Evolutionary conservation across 495 filamentous ascomycete genomes (phyloP).

Genomic region (Penicillium herquei): DNA sequence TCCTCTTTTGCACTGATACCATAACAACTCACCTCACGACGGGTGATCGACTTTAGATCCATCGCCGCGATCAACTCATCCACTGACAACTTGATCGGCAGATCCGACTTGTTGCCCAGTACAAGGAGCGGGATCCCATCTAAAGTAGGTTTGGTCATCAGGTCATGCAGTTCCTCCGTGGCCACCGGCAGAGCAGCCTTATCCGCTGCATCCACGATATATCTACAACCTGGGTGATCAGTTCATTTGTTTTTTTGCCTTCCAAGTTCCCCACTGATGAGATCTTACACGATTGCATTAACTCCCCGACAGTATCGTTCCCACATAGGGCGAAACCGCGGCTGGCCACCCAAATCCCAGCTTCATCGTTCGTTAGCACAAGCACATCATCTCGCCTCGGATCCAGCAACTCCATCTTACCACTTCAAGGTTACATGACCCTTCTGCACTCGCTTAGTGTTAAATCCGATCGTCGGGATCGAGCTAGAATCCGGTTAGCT

Average conservation of each 20-base stretch:
- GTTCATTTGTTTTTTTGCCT: neutral
- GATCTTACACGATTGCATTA: conserved; percentile 86
- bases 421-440: conserved; percentile 99
- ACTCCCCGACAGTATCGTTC: conserved; percentile 97
- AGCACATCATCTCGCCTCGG: too few relatives aligned
- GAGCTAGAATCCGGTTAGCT: conserved; percentile 65
- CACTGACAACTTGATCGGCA: conserved; percentile 81
- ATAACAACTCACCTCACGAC: conserved; percentile 97
- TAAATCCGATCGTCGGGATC: conserved; percentile 97
- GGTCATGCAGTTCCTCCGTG: conserved; percentile 83
- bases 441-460: conserved; percentile 97
- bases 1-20: conserved; percentile 98
- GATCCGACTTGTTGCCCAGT: conserved; percentile 95
- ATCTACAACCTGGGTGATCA: conserved; percentile 44
- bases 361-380: conserved; percentile 38
- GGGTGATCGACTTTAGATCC: conserved; percentile 83
- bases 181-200: conserved; percentile 77
- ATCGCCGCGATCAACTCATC: conserved; percentile 93
- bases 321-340: conserved; percentile 98
- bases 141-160: conserved; percentile 81
- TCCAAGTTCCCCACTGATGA: neutral
- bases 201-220: conserved; percentile 94
- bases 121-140: conserved; percentile 94
- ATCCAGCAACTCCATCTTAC: conserved; percentile 34
- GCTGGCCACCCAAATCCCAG: conserved; percentile 97